A percentile compares a stretch with the other conserved stretches of the same genome.
phyloP scores from a whole-genome alignment of 2,329 filamentous ascomycete species.

The Colletotrichum sansevieriae region DNA sequence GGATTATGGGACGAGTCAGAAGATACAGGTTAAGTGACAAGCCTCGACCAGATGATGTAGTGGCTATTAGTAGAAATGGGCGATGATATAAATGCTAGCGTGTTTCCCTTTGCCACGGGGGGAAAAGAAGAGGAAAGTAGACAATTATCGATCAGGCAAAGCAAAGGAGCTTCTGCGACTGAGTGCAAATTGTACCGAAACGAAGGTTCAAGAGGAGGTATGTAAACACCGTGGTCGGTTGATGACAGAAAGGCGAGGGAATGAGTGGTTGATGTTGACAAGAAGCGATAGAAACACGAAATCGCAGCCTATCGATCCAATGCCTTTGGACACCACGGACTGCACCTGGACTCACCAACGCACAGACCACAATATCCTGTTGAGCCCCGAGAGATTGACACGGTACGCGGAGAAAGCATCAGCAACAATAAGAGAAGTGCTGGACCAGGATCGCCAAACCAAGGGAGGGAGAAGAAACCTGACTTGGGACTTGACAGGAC shows the following conservation, averaged over 20 bases:
- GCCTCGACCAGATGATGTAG: constrained; percentile 35
- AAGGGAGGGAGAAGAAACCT: constrained; percentile 10
- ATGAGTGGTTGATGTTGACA: constrained; percentile 20
- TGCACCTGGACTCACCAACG: constrained; percentile 18
- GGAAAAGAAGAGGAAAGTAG: constrained; percentile 21
- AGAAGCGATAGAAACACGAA: constrained; percentile 18
- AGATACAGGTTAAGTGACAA: constrained; percentile 37
- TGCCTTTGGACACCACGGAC: constrained; percentile 8
- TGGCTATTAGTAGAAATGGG: constrained; percentile 18
- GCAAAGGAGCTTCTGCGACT: background rate
- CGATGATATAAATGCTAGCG: constrained; percentile 40
- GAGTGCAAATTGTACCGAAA: background rate
- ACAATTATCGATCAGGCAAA: constrained; percentile 4
- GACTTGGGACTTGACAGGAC: background rate
- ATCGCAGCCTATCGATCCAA: constrained; percentile 9
- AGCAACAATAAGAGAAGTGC: constrained; percentile 1
- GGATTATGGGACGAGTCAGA: constrained; percentile 40
- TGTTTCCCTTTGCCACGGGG: constrained; percentile 15
- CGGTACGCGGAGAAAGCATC: too few species aligned
- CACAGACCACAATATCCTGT: constrained; percentile 7
- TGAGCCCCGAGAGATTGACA: too few species aligned
- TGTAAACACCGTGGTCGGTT: constrained; percentile 1
- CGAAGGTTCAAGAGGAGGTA: constrained; percentile 31
- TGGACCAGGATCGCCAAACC: constrained; percentile 13
- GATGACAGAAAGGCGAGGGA: background rate